Evolutionary conservation across 106 monocot species (phyloP).

Genomic region (Dendrobium nobile): DNA sequence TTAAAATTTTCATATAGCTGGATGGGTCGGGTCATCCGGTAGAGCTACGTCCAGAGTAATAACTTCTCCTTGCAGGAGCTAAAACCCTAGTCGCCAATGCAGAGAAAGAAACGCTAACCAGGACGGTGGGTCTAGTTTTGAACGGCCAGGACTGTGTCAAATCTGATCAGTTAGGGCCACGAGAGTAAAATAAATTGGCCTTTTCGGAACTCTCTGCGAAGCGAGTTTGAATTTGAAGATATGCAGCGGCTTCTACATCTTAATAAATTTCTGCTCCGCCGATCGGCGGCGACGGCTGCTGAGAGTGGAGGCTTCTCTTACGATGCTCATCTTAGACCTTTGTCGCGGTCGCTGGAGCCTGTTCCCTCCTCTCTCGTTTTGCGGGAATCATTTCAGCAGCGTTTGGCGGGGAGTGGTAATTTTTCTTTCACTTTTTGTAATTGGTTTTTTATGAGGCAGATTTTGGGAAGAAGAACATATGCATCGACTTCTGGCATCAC

Average conservation of each 20-base stretch:
- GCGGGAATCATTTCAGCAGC: conserved; percentile 1
- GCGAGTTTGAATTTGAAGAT: neutral
- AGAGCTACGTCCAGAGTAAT: too few relatives aligned
- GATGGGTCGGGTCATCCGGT: too few relatives aligned
- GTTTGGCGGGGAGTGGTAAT: neutral
- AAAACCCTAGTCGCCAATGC: too few relatives aligned
- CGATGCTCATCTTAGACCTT: conserved; percentile 1
- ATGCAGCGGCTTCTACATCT: conserved; percentile 6
- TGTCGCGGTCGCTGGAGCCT: neutral
- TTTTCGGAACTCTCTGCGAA: neutral
- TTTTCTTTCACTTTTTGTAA: neutral
- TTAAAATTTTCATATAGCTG: too few relatives aligned
- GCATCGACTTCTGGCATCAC: neutral
- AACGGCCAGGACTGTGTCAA: neutral
- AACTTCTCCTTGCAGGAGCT: too few relatives aligned
- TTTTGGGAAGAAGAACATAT: conserved; percentile 1
- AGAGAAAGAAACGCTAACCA: too few relatives aligned
- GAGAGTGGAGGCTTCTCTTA: conserved; percentile 1
- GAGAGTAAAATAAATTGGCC: neutral
- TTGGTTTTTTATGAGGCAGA: neutral
- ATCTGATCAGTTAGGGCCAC: neutral
- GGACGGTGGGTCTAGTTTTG: neutral
- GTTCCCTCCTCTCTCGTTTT: neutral
- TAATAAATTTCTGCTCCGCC: neutral
- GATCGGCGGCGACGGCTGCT: neutral